Conservation (phyloP, 2,329 filamentous ascomycete genomes). For the Alternaria solani region DNA sequence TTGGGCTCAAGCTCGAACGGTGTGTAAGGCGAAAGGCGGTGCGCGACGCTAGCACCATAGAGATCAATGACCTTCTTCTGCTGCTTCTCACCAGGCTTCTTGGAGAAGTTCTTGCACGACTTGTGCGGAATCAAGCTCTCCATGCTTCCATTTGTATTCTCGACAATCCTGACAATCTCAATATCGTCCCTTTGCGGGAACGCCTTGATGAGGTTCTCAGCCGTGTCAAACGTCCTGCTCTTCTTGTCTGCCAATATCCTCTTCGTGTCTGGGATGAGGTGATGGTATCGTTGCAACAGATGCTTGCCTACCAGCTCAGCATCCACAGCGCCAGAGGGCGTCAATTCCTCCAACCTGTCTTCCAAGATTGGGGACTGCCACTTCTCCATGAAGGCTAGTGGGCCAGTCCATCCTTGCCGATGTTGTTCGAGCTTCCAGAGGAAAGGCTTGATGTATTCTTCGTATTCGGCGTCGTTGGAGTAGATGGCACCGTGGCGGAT, state of each 20-base stretch:
- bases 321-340: slow-evolving; percentile 53
- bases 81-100: slow-evolving; percentile 41
- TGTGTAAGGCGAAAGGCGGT: slow-evolving; percentile 33
- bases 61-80: slow-evolving; percentile 39
- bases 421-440: slow-evolving; percentile 65
- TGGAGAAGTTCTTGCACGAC: slow-evolving; percentile 45
- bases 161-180: slow-evolving; percentile 44
- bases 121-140: slow-evolving; percentile 47
- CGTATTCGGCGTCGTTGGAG: slow-evolving; percentile 61
- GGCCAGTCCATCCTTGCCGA: slow-evolving; percentile 61
- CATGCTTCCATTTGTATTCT: slow-evolving; percentile 41
- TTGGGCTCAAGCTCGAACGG: slow-evolving; percentile 67
- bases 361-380: slow-evolving; percentile 66
- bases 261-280: slow-evolving; percentile 54
- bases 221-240: slow-evolving; percentile 47
- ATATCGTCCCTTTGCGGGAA: slow-evolving; percentile 42
- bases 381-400: slow-evolving; percentile 63
- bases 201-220: slow-evolving; percentile 38
- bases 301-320: slow-evolving; percentile 67
- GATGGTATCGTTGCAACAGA: slow-evolving; percentile 64
- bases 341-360: slow-evolving; percentile 55
- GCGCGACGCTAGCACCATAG: slow-evolving; percentile 36
- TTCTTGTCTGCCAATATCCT: slow-evolving; percentile 48
- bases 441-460: slow-evolving; percentile 60
- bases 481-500: slow-evolving; percentile 61